These are phyloP conservation scores for Pecoramyces ruminantium DNA, from an alignment of 192 early-diverging fungal genomes.

Conservation along the genomic window DNA sequence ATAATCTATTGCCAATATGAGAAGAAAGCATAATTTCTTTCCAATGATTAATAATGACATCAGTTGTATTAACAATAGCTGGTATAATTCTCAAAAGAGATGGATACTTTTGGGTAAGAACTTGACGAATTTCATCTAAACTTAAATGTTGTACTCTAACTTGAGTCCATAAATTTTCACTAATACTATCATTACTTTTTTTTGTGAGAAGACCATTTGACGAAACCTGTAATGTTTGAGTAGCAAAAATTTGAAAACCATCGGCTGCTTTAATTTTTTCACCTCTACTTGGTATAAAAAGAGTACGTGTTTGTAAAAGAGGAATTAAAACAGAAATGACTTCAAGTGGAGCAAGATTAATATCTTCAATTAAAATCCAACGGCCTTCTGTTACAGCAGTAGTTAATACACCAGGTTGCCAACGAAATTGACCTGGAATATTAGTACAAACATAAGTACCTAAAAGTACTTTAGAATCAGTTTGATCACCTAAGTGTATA, in stretches of 20 bases:
- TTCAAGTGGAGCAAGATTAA: slow-evolving; percentile 87
- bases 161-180: slow-evolving; percentile 64
- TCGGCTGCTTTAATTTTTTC: slow-evolving; percentile 67
- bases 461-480: slow-evolving; percentile 83
- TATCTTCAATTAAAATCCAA: slow-evolving; percentile 96
- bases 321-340: slow-evolving; percentile 84
- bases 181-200: slow-evolving; percentile 17
- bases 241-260: slow-evolving; percentile 86
- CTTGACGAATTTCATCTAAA: slow-evolving; percentile 40
- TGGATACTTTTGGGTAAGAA: slow-evolving; percentile 35
- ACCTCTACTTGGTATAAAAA: slow-evolving; percentile 80
- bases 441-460: slow-evolving; percentile 90
- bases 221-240: slow-evolving; percentile 32
- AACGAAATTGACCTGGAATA: slow-evolving; percentile 81
- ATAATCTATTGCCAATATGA: slow-evolving; percentile 9
- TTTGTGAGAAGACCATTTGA: slow-evolving; percentile 23
- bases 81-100: slow-evolving; percentile 14
- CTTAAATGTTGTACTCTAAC: slow-evolving; percentile 47
- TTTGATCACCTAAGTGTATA: slow-evolving; percentile 90
- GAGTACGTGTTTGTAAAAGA: slow-evolving; percentile 69
- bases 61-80: slow-evolving; percentile 6
- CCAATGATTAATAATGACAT: slow-evolving; percentile 22
- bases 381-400: slow-evolving; percentile 73
- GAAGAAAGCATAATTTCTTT: slow-evolving; percentile 15
- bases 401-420: slow-evolving; percentile 86